Conservation (phyloP, 2,329 filamentous ascomycete species). For the Colletotrichum liaoningense region DNA sequence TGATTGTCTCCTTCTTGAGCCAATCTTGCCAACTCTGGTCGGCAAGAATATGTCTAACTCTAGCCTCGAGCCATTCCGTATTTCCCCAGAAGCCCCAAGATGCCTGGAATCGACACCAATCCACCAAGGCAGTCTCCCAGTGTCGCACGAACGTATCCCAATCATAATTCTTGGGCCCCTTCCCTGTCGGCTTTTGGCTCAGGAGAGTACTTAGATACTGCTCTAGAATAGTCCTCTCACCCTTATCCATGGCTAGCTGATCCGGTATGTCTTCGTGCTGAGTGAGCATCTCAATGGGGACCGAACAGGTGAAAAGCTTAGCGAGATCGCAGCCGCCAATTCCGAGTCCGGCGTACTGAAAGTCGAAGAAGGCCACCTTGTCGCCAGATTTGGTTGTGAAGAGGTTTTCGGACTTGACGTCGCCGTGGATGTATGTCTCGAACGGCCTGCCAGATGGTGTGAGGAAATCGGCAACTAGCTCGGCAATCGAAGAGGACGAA, state of each 20-base stretch:
- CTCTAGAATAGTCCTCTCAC: slow-evolving; percentile 63
- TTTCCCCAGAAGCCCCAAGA: slow-evolving; percentile 73
- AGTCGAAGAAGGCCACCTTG: slow-evolving; percentile 74
- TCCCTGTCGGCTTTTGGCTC: slow-evolving; percentile 34
- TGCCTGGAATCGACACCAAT: slow-evolving; percentile 73
- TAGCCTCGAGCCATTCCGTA: slow-evolving; percentile 66
- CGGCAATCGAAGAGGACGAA: slow-evolving; percentile 53
- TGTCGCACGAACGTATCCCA: slow-evolving; percentile 67
- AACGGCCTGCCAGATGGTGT: slow-evolving; percentile 55
- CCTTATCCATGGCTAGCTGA: slow-evolving; percentile 59
- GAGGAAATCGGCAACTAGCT: slow-evolving; percentile 64
- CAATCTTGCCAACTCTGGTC: slow-evolving; percentile 59
- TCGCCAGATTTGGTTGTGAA: slow-evolving; percentile 64
- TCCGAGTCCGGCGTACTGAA: slow-evolving; percentile 75
- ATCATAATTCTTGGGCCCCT: slow-evolving; percentile 53
- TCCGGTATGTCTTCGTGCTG: slow-evolving; percentile 43
- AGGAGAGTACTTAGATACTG: slow-evolving; percentile 58
- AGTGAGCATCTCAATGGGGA: slow-evolving; percentile 65
- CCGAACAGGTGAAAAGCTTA: slow-evolving; percentile 75
- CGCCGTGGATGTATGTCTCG: slow-evolving; percentile 73
- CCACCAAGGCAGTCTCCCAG: slow-evolving; percentile 75
- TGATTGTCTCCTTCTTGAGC: slow-evolving; percentile 45
- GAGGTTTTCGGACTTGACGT: slow-evolving; percentile 77
- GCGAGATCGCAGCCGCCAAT: slow-evolving; percentile 74
- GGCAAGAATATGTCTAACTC: slow-evolving; percentile 60